These are phyloP conservation scores for Vararia minispora DNA, from an alignment of 768 basidiomycete genomes.

Conservation along the genomic window DNA sequence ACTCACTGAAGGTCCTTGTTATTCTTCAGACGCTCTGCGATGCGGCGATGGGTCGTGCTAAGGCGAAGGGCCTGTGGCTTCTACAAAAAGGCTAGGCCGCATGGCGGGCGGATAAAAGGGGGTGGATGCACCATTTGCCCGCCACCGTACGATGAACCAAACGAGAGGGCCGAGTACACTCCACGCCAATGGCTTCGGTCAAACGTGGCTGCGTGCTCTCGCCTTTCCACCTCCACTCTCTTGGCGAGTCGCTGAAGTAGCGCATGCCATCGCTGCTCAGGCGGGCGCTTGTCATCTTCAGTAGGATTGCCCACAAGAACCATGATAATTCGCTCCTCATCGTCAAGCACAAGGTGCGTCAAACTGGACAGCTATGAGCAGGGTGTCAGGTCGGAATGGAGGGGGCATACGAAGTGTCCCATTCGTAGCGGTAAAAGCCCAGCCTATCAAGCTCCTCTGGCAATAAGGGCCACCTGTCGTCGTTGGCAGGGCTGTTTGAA, in stretches of 20 bases:
- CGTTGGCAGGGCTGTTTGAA: too few relatives aligned
- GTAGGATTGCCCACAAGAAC: not conserved
- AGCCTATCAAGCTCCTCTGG: too few relatives aligned
- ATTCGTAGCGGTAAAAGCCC: too few relatives aligned
- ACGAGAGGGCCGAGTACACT: not conserved
- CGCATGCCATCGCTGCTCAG: not conserved
- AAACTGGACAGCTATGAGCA: too few relatives aligned
- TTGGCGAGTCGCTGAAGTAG: not conserved
- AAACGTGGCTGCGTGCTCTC: too few relatives aligned
- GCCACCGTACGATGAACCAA: conserved; percentile 2
- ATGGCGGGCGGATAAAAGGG: not conserved
- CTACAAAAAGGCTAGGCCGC: not conserved
- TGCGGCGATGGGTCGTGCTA: not conserved
- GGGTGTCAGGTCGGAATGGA: too few relatives aligned
- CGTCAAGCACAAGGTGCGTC: not conserved
- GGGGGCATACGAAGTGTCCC: too few relatives aligned
- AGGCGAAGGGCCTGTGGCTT: not conserved
- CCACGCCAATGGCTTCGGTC: conserved; percentile 6
- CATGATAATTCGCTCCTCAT: not conserved
- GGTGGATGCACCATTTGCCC: not conserved
- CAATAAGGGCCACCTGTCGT: too few relatives aligned
- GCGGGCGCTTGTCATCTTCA: not conserved
- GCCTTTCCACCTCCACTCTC: not conserved
- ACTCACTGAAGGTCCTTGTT: not conserved
- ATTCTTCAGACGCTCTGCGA: not conserved